Evolutionary conservation across 768 basidiomycete species (phyloP).

Genomic region (Daedaleopsis nitida): DNA sequence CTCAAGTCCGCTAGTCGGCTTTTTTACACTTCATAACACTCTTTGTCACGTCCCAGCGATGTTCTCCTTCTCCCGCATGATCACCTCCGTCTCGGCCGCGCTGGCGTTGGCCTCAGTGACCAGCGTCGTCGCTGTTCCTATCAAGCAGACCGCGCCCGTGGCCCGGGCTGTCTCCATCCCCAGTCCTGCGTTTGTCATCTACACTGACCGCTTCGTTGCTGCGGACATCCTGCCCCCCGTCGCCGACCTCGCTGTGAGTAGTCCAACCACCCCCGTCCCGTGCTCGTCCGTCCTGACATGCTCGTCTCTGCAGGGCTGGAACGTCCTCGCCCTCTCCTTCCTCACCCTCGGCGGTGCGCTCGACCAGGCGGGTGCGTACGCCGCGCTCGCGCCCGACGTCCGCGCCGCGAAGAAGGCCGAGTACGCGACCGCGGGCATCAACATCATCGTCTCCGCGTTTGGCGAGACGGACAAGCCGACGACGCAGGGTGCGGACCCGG

Average conservation of each 20-base stretch:
- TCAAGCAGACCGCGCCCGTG: conserved; percentile 2
- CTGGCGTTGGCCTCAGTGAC: conserved; percentile 15
- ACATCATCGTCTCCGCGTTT: conserved; percentile 25
- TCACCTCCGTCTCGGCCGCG: conserved; percentile 14
- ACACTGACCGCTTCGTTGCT: conserved; percentile 16
- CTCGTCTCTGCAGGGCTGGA: conserved; percentile 6
- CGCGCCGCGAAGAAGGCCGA: conserved; percentile 22
- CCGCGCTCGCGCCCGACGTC: conserved; percentile 2
- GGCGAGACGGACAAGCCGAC: conserved; percentile 32
- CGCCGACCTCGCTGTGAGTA: conserved; percentile 10
- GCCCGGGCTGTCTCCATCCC: conserved; percentile 1
- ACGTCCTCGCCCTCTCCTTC: conserved; percentile 16
- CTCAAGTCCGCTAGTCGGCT: conserved; percentile 14
- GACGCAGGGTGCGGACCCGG: conserved; percentile 32
- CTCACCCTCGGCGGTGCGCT: conserved; percentile 10
- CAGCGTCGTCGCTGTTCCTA: conserved; percentile 9
- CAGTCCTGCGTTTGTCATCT: conserved; percentile 16
- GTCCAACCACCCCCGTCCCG: background rate
- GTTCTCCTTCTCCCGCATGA: conserved; percentile 17
- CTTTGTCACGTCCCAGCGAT: conserved; percentile 10
- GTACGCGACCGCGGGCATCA: conserved; percentile 26
- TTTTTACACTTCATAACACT: conserved; percentile 7
- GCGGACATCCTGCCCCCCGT: conserved; percentile 17
- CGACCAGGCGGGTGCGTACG: conserved; percentile 14
- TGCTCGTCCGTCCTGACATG: background rate